Base-by-base conservation (phyloP, 108 stramenopile species). In the Hondaea fermentalgiana region DNA sequence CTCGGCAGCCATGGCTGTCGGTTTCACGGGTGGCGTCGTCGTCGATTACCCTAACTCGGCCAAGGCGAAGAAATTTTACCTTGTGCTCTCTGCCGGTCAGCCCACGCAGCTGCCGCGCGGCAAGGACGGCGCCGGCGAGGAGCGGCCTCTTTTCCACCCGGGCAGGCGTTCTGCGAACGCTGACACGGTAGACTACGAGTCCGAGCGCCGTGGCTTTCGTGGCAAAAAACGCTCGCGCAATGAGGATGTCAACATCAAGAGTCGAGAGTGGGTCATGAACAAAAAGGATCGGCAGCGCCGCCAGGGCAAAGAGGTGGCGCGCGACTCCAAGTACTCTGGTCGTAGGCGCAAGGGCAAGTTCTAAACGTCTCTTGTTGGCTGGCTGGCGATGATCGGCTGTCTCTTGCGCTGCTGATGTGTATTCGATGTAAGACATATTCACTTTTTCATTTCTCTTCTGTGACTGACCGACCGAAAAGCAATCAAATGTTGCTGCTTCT, bases 31-130 rank as follows among this genome's bases (percentile, higher is more conserved):
- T 10, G 99, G 99, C 45, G 93, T 99, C 59, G 99, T 99, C 8
- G 97, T 99, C 4, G 99, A 99, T 91, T 99, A 98, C 93, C 99
- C 99, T 55, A 99, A 99, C 91, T 98, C 98, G 25, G 94, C 98
- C 71, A 99, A 99, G 91, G 99, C 99, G 16, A 99, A 99, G 94
- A 99, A 99, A 89, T 97, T 98, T 92, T 99, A 99, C 91, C 92
- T 99, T 44, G 98, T 98, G 44, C 94, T 99, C 51, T 94, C 94
- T 64, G 98, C 98, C 88, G 98, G 99, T 87, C 94, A 96, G 42
- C 89, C 92, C 28, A 93, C 94, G 89, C 91, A 89, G 87, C 91
- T 94, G 47, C 96, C 97, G 14, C 87, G 87, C 88, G 95, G 92
- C n/a, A 25, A 5, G 64, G 60, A 42, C 89, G 91, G 25, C 90